Base-by-base conservation (phyloP, 306 rosid species). In the Ormosia semicastrata region DNA sequence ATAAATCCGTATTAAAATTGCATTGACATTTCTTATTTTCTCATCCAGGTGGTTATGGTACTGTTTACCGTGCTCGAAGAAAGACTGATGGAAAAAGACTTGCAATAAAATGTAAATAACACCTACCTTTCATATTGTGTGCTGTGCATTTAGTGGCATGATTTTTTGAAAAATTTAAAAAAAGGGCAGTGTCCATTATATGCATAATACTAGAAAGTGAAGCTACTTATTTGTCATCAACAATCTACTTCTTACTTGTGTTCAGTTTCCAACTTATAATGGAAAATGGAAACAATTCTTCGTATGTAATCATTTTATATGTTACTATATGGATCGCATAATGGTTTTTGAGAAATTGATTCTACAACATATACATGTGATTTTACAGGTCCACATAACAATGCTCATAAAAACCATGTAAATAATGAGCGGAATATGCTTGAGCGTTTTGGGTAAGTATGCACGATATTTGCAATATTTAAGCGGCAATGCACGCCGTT, bases 1-100 rank as follows among this genome's bases (percentile, higher is more conserved):
- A 62, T 12, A 67, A 44, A 58, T 33, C 39, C 11, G 13, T 62
- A 59, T 46, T 53, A 30, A 77, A 77, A 56, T 36, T 80, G 33
- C 41, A n/a, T 39, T 70, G 72, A 81, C 66, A 53, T 70, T 62
- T 43, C 66, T 80, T 52, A 15, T 66, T 62, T 47, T 68, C 80
- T 32, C 29, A 4, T 74, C 73, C 83, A 90, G 97, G 97, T 7
- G 97, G 97, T 81, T 92, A 92, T 86, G 97, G 97, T 8, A 92
- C 89, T 68, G 97, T 92, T 80, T 92, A 92, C 85, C 87, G 92
- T 30, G 92, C 90, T 79, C 67, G 69, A 80, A 87, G 84, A 62
- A 92, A 82, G 71, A 75, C 71, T 33, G 94, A 90, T 39, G 91
- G 90, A 56, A 78, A 81, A 62, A 86, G 77, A 12, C 86, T 92